phyloP scores from a whole-genome alignment of 2,329 filamentous ascomycete genomes.

The Teratosphaeria epicoccoides region DNA sequence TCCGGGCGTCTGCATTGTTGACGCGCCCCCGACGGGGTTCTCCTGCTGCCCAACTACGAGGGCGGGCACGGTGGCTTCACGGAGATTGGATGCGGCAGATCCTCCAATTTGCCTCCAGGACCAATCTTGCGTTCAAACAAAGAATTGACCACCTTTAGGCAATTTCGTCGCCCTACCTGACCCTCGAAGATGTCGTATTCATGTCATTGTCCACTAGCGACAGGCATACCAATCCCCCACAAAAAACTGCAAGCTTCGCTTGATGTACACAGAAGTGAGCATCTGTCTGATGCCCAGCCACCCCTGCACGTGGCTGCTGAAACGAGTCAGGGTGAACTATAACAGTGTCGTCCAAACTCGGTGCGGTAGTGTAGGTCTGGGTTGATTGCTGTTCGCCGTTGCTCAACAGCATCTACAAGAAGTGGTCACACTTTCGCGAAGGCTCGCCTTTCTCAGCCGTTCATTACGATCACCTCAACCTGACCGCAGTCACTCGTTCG shows the following conservation, averaged over 20 bases:
- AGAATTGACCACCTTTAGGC: background rate
- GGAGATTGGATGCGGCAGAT: background rate
- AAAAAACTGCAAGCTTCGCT: background rate
- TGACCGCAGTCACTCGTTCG: constrained; percentile 21
- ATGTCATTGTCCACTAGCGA: background rate
- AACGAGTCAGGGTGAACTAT: background rate
- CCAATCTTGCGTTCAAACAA: background rate
- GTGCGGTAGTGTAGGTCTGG: background rate
- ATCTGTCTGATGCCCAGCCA: background rate
- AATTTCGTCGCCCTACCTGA: background rate
- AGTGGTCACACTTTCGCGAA: constrained; percentile 2
- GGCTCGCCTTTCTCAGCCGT: constrained; percentile 19
- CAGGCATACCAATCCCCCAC: background rate
- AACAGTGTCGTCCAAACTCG: background rate
- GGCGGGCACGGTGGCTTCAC: background rate
- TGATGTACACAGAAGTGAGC: background rate
- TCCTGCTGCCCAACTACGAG: background rate
- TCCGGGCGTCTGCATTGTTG: background rate
- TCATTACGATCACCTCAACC: constrained; percentile 11
- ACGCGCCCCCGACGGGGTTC: background rate
- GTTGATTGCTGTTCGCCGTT: constrained; percentile 1
- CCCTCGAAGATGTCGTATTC: background rate
- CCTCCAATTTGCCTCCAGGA: background rate
- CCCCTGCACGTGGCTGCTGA: background rate
- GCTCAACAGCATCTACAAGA: constrained; percentile 9